These are phyloP conservation scores for Solanum chmielewskii DNA, from an alignment of 257 asterid species.

Conservation along the genomic window DNA sequence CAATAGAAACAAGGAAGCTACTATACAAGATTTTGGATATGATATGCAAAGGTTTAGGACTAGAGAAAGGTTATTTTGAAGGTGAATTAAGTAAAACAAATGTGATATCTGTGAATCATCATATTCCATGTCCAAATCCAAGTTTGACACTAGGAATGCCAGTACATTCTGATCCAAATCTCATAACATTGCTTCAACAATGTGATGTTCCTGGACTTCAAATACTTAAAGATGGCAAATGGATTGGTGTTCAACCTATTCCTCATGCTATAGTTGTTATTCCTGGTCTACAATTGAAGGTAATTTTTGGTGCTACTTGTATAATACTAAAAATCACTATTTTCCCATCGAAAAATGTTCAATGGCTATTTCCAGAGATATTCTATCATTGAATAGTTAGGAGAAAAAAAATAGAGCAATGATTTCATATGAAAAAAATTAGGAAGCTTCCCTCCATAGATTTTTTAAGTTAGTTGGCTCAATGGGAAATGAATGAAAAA, in stretches of 20 bases:
- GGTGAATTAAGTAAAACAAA: constrained; percentile 29
- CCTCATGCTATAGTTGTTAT: constrained; percentile 26
- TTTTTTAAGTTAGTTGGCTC: too few relatives aligned
- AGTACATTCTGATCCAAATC: constrained; percentile 60
- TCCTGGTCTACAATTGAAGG: constrained; percentile 9
- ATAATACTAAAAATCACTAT: background rate
- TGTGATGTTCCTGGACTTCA: constrained; percentile 17
- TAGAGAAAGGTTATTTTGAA: constrained; percentile 25
- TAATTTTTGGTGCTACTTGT: background rate
- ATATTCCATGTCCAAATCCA: constrained; percentile 72
- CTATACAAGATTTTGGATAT: constrained; percentile 29
- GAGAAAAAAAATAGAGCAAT: background rate
- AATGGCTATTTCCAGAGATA: too few relatives aligned
- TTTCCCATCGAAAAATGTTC: too few relatives aligned
- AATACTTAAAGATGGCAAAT: constrained; percentile 27
- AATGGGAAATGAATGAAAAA: background rate
- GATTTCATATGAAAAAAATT: background rate
- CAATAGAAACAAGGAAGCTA: constrained; percentile 25
- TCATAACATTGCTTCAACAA: constrained; percentile 56
- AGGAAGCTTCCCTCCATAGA: background rate
- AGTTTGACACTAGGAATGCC: constrained; percentile 55
- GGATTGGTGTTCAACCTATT: constrained; percentile 41
- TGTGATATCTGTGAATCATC: constrained; percentile 42
- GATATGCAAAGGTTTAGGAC: constrained; percentile 43
- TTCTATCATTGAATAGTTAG: too few relatives aligned